Evolutionary conservation across 805 yeast genomes (phyloP).

Genomic region (Metschnikowia peoriensis): DNA sequence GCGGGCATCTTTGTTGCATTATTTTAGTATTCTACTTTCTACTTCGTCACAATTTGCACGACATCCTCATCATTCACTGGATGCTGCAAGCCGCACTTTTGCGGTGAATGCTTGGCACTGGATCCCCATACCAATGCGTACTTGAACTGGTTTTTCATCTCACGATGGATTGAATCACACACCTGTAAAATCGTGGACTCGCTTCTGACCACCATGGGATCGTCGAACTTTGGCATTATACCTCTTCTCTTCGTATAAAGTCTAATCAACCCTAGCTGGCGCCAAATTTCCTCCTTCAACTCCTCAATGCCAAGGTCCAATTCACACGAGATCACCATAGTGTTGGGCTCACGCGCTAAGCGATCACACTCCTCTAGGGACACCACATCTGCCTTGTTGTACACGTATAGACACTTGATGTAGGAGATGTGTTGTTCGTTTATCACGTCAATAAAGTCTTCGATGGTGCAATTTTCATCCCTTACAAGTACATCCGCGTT

Average conservation of each 20-base stretch:
- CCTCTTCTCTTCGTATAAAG: conserved; percentile 90
- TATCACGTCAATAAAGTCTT: conserved; percentile 86
- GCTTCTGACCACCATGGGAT: conserved; percentile 87
- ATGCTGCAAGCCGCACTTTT: conserved; percentile 89
- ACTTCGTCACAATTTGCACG: conserved; percentile 85
- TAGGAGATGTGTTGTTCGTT: conserved; percentile 86
- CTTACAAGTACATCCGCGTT: conserved; percentile 91
- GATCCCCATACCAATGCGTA: conserved; percentile 97
- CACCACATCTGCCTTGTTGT: conserved; percentile 94
- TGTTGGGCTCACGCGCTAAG: conserved; percentile 87
- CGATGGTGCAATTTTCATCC: conserved; percentile 86
- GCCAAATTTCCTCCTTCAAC: conserved; percentile 91
- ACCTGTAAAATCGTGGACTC: conserved; percentile 79
- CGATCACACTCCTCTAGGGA: conserved; percentile 92
- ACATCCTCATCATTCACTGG: conserved; percentile 90
- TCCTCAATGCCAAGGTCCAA: conserved; percentile 83
- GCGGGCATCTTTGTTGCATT: neutral
- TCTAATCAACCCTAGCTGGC: conserved; percentile 73
- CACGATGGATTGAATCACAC: conserved; percentile 90
- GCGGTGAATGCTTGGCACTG: conserved; percentile 93
- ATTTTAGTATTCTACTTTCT: conserved; percentile 9
- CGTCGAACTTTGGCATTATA: conserved; percentile 71
- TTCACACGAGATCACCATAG: conserved; percentile 92
- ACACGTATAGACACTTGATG: conserved; percentile 88
- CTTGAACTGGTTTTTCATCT: conserved; percentile 86